Conservation (phyloP, 306 rosid genomes). For the Luffa acutangula region DNA sequence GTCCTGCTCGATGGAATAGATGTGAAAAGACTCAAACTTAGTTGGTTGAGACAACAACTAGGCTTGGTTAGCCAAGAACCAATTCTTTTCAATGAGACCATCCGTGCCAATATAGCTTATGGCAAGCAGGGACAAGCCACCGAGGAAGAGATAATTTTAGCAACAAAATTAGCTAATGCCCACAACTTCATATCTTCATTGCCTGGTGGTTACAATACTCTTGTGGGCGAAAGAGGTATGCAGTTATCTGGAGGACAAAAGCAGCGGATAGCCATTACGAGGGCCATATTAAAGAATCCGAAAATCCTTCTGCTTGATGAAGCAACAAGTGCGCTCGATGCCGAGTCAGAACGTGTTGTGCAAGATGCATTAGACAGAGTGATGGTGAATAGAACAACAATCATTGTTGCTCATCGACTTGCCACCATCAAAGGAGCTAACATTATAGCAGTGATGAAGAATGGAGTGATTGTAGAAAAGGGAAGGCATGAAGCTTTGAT, state of each 20-base stretch:
- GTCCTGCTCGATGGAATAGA: constrained; percentile 46
- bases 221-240: constrained; percentile 68
- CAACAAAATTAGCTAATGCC: constrained; percentile 58
- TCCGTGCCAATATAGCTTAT: constrained; percentile 61
- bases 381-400: constrained; percentile 59
- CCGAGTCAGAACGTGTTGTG: constrained; percentile 60
- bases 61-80: constrained; percentile 92
- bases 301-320: constrained; percentile 72
- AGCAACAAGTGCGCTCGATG: constrained; percentile 85
- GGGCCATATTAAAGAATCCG: constrained; percentile 67
- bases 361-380: constrained; percentile 74
- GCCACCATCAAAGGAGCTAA: constrained; percentile 63
- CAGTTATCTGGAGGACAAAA: constrained; percentile 86
- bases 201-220: constrained; percentile 50
- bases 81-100: constrained; percentile 60
- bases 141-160: constrained; percentile 58
- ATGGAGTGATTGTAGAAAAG: constrained; percentile 53
- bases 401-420: constrained; percentile 72
- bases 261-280: constrained; percentile 72
- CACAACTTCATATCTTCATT: constrained; percentile 48
- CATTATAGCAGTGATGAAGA: constrained; percentile 54
- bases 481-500: constrained; percentile 57
- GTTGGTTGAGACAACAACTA: constrained; percentile 72
- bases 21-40: constrained; percentile 32
- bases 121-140: constrained; percentile 43